Evolutionary conservation across 2,329 filamentous ascomycete genomes (phyloP).

Genomic region (Xylariaceae sp.): DNA sequence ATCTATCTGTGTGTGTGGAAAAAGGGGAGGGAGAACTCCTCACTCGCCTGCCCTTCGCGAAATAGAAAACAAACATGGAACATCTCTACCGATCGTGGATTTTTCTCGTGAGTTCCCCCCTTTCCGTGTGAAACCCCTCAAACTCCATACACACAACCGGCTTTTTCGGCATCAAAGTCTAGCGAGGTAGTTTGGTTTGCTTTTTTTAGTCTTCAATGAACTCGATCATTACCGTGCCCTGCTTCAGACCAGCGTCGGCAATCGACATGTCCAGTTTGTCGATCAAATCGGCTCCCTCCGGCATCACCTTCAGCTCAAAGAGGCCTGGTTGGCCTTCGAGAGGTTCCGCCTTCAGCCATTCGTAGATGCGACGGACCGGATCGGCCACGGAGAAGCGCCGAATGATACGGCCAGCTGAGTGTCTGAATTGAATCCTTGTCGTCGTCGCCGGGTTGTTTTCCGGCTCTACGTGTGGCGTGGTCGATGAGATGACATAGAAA

Average conservation of each 20-base stretch:
- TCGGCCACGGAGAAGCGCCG: conserved; percentile 77
- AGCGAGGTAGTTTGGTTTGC: background rate
- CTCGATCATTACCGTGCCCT: conserved; percentile 93
- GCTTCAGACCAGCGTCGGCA: conserved; percentile 77
- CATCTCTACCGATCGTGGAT: too few species aligned
- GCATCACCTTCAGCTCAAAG: conserved; percentile 85
- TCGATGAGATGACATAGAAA: conserved; percentile 68
- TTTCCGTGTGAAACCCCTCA: too few species aligned
- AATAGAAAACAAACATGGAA: too few species aligned
- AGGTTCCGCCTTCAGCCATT: conserved; percentile 91
- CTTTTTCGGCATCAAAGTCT: too few species aligned
- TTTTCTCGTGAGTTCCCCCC: too few species aligned
- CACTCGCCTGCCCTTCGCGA: too few species aligned
- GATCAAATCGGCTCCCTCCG: conserved; percentile 73
- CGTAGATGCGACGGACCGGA: conserved; percentile 76
- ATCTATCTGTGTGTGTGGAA: too few species aligned
- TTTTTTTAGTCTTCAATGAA: conserved; percentile 57
- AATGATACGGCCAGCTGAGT: conserved; percentile 78
- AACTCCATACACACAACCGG: too few species aligned
- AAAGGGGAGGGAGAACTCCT: too few species aligned
- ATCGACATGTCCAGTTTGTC: conserved; percentile 68
- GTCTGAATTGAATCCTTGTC: conserved; percentile 88
- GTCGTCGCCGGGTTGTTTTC: conserved; percentile 62
- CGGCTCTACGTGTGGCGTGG: conserved; percentile 73
- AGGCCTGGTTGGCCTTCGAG: conserved; percentile 72